These are phyloP conservation scores for Mortierella sp. DNA, from an alignment of 371 early-diverging fungal species.

Conservation along the genomic window DNA sequence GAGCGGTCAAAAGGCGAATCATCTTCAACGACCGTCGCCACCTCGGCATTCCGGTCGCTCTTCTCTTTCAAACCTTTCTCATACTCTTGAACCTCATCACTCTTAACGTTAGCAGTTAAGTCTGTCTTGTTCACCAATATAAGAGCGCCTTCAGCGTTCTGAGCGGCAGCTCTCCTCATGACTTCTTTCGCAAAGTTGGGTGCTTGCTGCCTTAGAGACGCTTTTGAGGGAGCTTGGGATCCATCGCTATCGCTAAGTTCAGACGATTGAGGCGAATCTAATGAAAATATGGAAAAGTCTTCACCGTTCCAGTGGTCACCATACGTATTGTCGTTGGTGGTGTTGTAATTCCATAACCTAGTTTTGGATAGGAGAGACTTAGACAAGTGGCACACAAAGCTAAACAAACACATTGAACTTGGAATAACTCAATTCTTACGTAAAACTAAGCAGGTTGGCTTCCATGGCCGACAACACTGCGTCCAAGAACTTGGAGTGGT, in stretches of 20 bases:
- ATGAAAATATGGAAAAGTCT: conserved; percentile 84
- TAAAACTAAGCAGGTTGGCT: conserved; percentile 79
- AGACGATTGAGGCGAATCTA: conserved; percentile 38
- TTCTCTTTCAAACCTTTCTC: neutral
- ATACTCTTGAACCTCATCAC: neutral
- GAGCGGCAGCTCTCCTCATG: conserved; percentile 31
- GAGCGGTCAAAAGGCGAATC: conserved; percentile 42
- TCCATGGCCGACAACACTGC: conserved; percentile 80
- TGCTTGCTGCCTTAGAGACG: conserved; percentile 24
- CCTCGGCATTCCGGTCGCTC: conserved; percentile 7
- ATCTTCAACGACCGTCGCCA: conserved; percentile 4
- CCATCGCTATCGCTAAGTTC: neutral
- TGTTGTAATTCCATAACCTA: conserved; percentile 88
- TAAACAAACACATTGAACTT: too few species aligned
- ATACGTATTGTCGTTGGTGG: conserved; percentile 78
- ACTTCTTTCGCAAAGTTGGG: conserved; percentile 48
- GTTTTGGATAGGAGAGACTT: too few species aligned
- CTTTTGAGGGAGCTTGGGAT: neutral
- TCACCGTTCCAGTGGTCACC: conserved; percentile 94
- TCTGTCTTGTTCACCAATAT: neutral
- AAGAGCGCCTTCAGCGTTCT: conserved; percentile 1
- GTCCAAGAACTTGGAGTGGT: conserved; percentile 80
- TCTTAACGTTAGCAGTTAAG: neutral
- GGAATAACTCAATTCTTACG: conserved; percentile 51
- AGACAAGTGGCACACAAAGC: too few species aligned